These are phyloP conservation scores for Solanum dulcamara DNA, from an alignment of 257 asterid species.

Conservation along the genomic window DNA sequence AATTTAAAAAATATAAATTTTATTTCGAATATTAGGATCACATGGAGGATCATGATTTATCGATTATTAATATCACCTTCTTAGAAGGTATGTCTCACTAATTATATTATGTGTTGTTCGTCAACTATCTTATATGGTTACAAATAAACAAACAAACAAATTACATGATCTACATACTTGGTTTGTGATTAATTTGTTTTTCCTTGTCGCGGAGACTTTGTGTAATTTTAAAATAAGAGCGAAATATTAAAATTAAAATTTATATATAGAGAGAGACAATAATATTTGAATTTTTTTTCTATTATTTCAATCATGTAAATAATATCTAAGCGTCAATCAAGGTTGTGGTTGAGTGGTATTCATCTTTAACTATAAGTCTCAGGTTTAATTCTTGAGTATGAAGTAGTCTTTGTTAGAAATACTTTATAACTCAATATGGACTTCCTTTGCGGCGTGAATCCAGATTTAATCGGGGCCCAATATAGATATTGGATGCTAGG, in stretches of 20 bases:
- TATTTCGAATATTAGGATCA: background rate
- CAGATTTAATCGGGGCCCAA: too few relatives aligned
- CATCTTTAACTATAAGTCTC: background rate
- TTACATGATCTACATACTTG: background rate
- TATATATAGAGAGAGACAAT: background rate
- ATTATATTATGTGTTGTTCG: background rate
- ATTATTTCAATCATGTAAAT: background rate
- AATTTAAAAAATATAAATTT: background rate
- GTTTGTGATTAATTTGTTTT: background rate
- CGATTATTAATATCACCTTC: background rate
- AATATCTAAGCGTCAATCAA: background rate
- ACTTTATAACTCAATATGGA: background rate
- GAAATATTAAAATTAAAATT: background rate
- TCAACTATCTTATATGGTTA: background rate
- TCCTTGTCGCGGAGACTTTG: background rate
- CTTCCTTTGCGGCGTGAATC: rapidly evolving
- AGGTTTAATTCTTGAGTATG: rapidly evolving
- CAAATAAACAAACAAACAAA: background rate
- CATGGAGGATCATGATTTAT: background rate
- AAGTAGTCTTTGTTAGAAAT: background rate
- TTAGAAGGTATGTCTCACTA: background rate
- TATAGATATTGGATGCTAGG: rapidly evolving
- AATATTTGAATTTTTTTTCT: background rate
- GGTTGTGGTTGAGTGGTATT: background rate
- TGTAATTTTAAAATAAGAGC: background rate